phyloP scores from a whole-genome alignment of 371 early-diverging fungal species.

The Fennellomyces sp. region DNA sequence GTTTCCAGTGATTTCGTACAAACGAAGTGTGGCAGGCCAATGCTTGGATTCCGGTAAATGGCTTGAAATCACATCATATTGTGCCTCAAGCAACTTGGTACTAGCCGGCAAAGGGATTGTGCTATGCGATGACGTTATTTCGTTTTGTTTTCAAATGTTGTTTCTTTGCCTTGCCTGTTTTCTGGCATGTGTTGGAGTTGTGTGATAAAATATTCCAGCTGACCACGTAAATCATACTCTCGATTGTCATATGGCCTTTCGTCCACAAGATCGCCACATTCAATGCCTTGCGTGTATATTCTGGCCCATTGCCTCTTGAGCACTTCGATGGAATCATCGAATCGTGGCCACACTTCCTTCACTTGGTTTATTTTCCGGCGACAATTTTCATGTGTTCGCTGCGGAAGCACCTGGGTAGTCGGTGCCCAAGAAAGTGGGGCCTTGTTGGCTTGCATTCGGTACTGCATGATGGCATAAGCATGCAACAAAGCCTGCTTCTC shows the following conservation, averaged over 20 bases:
- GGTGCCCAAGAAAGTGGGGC: slow-evolving; percentile 17
- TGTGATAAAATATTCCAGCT: slow-evolving; percentile 21
- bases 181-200: neutral
- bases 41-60: neutral
- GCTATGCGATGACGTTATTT: neutral
- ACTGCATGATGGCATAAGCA: slow-evolving; percentile 16
- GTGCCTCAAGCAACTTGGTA: neutral
- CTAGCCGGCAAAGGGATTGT: neutral
- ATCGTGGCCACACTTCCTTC: neutral
- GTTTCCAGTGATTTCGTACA: no score
- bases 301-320: slow-evolving; percentile 13
- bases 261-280: slow-evolving; percentile 10
- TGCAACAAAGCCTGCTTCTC: slow-evolving; percentile 14
- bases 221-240: slow-evolving; percentile 13
- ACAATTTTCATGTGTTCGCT: neutral
- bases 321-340: neutral
- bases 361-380: slow-evolving; percentile 2
- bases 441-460: slow-evolving; percentile 1
- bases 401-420: slow-evolving; percentile 10
- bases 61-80: neutral
- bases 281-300: slow-evolving; percentile 12
- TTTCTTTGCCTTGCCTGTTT: neutral
- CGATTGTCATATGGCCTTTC: slow-evolving; percentile 20
- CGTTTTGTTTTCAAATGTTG: neutral
- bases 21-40: neutral